These are phyloP conservation scores for Akebia trifoliata DNA, from an alignment of 164 flowering plant genomes.

Conservation along the genomic window DNA sequence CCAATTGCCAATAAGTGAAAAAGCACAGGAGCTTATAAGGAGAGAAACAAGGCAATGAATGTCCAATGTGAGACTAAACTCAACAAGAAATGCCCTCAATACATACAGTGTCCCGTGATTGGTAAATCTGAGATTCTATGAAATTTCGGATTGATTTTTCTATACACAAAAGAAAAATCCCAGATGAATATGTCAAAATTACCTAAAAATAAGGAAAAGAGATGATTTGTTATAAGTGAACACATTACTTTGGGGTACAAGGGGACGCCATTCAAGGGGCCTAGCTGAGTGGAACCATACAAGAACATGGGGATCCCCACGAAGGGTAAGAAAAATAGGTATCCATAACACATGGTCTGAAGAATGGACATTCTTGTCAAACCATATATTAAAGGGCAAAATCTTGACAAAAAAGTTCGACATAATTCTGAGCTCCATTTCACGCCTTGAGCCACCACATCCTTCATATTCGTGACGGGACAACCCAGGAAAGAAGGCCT, in stretches of 20 bases:
- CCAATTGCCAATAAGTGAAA: too few species aligned
- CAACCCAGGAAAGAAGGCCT: constrained; percentile 3
- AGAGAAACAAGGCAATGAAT: too few species aligned
- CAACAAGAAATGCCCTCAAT: too few species aligned
- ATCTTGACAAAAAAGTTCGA: not conserved
- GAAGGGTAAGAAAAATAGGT: not conserved
- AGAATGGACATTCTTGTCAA: constrained; percentile 1
- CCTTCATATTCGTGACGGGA: not conserved
- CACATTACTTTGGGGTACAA: constrained; percentile 4
- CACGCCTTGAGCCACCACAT: not conserved
- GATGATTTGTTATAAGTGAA: too few species aligned
- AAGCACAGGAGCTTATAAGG: too few species aligned
- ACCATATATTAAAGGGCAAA: constrained; percentile 4
- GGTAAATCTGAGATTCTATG: too few species aligned
- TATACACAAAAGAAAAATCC: too few species aligned
- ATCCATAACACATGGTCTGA: not conserved
- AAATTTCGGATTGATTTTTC: too few species aligned
- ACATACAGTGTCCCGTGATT: too few species aligned
- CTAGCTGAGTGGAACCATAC: not conserved
- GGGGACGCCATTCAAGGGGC: constrained; percentile 2
- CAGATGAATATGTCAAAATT: too few species aligned
- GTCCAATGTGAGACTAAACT: too few species aligned
- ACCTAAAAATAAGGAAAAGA: too few species aligned
- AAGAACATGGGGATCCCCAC: not conserved
- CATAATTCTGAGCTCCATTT: constrained; percentile 2